phyloP scores from a whole-genome alignment of 2,329 filamentous ascomycete genomes.

The Talaromyces islandicus region DNA sequence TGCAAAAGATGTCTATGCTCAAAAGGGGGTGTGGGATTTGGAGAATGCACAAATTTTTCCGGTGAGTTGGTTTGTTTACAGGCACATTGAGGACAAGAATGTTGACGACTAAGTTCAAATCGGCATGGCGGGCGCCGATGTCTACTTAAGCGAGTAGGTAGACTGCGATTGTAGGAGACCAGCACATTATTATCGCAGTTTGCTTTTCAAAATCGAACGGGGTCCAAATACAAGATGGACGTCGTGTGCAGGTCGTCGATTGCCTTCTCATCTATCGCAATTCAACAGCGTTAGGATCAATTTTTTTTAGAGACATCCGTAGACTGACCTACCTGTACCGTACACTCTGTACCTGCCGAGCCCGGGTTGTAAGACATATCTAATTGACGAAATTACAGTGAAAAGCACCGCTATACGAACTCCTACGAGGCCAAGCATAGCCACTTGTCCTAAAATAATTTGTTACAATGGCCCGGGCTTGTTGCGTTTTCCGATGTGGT shows the following conservation, averaged over 20 bases:
- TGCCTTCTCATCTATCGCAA: background rate
- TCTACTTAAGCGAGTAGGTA: background rate
- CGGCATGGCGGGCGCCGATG: background rate
- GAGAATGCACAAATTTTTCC: constrained; percentile 50
- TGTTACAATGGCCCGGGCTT: background rate
- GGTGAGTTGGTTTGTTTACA: constrained; percentile 18
- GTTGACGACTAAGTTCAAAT: background rate
- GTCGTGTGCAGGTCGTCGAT: too few relatives aligned
- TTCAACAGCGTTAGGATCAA: background rate
- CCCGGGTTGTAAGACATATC: background rate
- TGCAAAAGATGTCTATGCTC: constrained; percentile 66
- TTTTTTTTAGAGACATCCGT: background rate
- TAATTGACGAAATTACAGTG: background rate
- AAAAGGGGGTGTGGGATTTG: constrained; percentile 72
- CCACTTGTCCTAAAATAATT: background rate
- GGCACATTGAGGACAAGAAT: background rate
- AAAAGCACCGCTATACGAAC: background rate
- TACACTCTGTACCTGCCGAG: too few relatives aligned
- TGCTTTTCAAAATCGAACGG: too few relatives aligned
- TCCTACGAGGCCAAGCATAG: background rate
- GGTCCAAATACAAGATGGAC: too few relatives aligned
- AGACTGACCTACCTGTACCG: too few relatives aligned
- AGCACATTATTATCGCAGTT: too few relatives aligned
- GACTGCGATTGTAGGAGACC: too few relatives aligned
- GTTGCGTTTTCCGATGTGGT: too few relatives aligned